phyloP scores from a whole-genome alignment of 257 asterid species.

The Solanum lycopersicoides region DNA sequence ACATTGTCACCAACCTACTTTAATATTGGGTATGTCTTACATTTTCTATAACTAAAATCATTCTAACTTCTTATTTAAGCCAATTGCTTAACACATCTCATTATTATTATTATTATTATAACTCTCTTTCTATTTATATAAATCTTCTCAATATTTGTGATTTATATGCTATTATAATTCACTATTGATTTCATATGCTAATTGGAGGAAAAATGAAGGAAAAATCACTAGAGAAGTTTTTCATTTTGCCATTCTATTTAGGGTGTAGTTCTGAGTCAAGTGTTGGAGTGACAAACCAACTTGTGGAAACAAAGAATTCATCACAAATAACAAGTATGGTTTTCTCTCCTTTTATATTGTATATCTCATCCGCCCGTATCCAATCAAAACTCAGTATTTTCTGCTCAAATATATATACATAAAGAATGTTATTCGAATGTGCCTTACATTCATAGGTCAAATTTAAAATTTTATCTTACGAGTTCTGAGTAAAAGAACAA shows the following conservation, averaged over 20 bases:
- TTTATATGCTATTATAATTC: neutral
- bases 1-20: neutral
- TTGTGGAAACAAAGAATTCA: neutral
- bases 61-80: neutral
- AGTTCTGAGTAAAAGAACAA: neutral
- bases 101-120: too few relatives aligned
- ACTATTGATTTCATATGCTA: neutral
- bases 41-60: neutral
- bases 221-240: neutral
- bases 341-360: neutral
- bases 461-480: neutral
- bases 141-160: neutral
- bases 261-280: neutral
- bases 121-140: neutral
- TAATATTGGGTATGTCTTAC: neutral
- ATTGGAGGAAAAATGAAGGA: neutral
- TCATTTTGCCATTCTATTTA: neutral
- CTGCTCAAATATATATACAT: accelerated
- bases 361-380: neutral
- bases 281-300: neutral
- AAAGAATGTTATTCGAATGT: neutral
- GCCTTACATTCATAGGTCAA: neutral
- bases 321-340: neutral
- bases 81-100: neutral
- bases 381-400: neutral